Conservation (phyloP, 108 stramenopile genomes). For the Seminavis robusta region DNA sequence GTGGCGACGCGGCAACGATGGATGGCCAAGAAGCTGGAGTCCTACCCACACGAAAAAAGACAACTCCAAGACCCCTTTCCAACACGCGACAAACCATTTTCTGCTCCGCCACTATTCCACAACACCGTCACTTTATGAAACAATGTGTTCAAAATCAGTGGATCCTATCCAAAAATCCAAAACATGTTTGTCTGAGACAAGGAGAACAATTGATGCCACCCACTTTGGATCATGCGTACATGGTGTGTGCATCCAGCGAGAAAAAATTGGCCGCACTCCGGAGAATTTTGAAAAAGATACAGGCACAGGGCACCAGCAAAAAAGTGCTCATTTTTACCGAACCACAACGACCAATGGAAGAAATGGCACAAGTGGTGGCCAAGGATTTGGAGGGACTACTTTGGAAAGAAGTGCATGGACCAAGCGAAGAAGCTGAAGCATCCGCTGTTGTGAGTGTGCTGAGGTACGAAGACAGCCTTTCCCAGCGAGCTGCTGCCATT, state of each 20-base stretch:
- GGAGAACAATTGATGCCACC: constrained; percentile 79
- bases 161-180: constrained; percentile 81
- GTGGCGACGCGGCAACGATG: constrained; percentile 20
- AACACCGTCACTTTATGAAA: constrained; percentile 86
- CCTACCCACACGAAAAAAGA: constrained; percentile 11
- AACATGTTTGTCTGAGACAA: constrained; percentile 73
- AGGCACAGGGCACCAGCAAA: not conserved
- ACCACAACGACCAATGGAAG: constrained; percentile 62
- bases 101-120: constrained; percentile 93
- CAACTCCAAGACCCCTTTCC: constrained; percentile 13
- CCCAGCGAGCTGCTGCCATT: constrained; percentile 73
- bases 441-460: constrained; percentile 53
- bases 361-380: constrained; percentile 59
- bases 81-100: constrained; percentile 84
- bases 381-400: constrained; percentile 38
- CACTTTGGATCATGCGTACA: constrained; percentile 75
- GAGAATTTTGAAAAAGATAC: constrained; percentile 60
- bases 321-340: constrained; percentile 81
- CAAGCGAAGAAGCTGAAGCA: constrained; percentile 3
- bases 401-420: constrained; percentile 40
- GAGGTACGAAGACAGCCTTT: constrained; percentile 60
- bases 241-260: constrained; percentile 60
- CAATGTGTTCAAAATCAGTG: constrained; percentile 86
- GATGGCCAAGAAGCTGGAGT: constrained; percentile 8
- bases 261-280: constrained; percentile 76